Percentiles rank a stretch among this genome's conserved stretches.
phyloP scores from a whole-genome alignment of 257 asterid species.

The Fraxinus excelsior region DNA sequence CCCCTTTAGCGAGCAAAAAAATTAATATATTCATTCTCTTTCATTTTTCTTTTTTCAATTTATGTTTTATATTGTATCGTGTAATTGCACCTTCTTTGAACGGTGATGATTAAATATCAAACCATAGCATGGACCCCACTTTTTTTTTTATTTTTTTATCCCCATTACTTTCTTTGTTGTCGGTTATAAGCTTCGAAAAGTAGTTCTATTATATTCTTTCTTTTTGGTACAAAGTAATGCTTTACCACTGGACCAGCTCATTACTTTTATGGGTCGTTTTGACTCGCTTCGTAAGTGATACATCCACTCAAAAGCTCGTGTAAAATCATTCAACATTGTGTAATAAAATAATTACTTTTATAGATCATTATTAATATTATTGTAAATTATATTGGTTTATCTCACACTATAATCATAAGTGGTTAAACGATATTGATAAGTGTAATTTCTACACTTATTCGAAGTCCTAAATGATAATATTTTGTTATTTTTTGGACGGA shows the following conservation, averaged over 20 bases:
- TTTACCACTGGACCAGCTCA: background rate
- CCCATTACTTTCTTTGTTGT: background rate
- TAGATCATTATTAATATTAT: background rate
- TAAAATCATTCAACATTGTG: background rate
- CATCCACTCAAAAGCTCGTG: background rate
- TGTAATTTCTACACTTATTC: too few species aligned
- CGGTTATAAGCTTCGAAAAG: background rate
- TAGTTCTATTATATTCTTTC: background rate
- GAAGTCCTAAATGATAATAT: too few species aligned
- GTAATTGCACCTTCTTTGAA: background rate
- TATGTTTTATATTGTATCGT: too few species aligned
- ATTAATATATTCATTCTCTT: too few species aligned
- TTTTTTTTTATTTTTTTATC: too few species aligned
- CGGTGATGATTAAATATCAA: too few species aligned
- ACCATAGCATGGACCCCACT: background rate
- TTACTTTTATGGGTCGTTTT: background rate
- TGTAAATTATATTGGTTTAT: background rate
- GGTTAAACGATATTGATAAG: too few species aligned
- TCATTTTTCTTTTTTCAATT: too few species aligned
- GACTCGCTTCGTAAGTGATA: background rate
- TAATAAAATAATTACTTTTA: too few species aligned
- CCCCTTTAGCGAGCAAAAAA: too few species aligned
- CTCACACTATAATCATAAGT: background rate
- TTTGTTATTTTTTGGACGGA: too few species aligned
- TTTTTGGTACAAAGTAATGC: background rate